phyloP scores from a whole-genome alignment of 345 rosid genomes.

The Sisymbrium altissimum region DNA sequence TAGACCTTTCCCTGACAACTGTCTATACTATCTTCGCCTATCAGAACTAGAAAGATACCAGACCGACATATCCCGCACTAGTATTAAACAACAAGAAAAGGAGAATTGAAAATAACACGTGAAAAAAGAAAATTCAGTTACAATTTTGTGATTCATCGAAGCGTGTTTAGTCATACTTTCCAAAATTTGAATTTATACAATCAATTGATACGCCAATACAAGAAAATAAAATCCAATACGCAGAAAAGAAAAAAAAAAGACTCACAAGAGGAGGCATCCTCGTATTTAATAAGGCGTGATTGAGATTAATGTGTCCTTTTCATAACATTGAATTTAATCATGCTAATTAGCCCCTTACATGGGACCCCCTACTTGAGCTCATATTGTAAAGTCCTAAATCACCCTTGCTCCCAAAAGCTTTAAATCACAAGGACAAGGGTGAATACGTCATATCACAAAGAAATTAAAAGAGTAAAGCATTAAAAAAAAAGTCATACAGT shows the following conservation, averaged over 20 bases:
- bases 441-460: background rate
- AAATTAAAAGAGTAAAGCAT: background rate
- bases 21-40: background rate
- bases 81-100: background rate
- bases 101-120: constrained; percentile 13
- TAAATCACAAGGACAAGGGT: background rate
- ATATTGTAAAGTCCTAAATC: background rate
- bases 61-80: background rate
- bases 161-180: background rate
- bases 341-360: constrained; percentile 15
- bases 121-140: background rate
- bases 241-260: background rate
- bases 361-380: background rate
- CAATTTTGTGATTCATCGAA: background rate
- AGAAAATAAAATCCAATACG: background rate
- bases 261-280: constrained; percentile 22
- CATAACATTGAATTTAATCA: constrained; percentile 27
- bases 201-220: background rate
- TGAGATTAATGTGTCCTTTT: constrained; percentile 39
- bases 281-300: constrained; percentile 37
- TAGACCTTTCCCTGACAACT: background rate
- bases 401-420: background rate
- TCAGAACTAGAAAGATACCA: background rate
- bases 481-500: background rate
- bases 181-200: constrained; percentile 3